Percentiles rank a stretch among this genome's conserved stretches.
phyloP scores from a whole-genome alignment of 441 rosid species.

The Erodium moschatum region DNA sequence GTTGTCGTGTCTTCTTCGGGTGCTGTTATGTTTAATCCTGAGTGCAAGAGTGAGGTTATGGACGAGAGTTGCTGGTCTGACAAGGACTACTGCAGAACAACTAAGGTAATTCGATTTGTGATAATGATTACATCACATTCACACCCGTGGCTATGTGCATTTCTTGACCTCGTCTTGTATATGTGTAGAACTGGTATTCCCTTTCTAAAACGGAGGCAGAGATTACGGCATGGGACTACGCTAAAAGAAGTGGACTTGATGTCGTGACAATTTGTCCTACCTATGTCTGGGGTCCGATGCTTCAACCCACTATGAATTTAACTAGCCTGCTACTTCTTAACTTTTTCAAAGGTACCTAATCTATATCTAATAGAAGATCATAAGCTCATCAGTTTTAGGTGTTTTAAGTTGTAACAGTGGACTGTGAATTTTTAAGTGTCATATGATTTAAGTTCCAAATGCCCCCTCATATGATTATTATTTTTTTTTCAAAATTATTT shows the following conservation, averaged over 20 bases:
- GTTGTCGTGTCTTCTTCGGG: slow-evolving; percentile 52
- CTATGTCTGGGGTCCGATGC: slow-evolving; percentile 41
- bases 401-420: too few species aligned
- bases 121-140: too few species aligned
- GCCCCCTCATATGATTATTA: background rate
- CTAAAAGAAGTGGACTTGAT: slow-evolving; percentile 37
- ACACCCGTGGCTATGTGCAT: too few species aligned
- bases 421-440: background rate
- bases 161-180: background rate
- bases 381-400: background rate
- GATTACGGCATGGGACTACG: slow-evolving; percentile 47
- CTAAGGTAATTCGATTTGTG: slow-evolving; percentile 26
- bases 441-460: background rate
- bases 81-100: slow-evolving; percentile 49
- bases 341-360: slow-evolving; percentile 37
- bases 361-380: background rate
- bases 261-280: slow-evolving; percentile 47
- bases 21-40: slow-evolving; percentile 48
- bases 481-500: background rate
- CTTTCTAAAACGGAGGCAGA: slow-evolving; percentile 57
- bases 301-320: slow-evolving; percentile 43
- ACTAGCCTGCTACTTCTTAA: slow-evolving; percentile 45
- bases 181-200: slow-evolving; percentile 52
- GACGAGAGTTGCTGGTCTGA: slow-evolving; percentile 68
- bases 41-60: slow-evolving; percentile 35